Evolutionary conservation across 176 grass and related monocot genomes (phyloP), one percentile per base, ranked within the genome.

Genomic region (Dactylis glomerata): DNA sequence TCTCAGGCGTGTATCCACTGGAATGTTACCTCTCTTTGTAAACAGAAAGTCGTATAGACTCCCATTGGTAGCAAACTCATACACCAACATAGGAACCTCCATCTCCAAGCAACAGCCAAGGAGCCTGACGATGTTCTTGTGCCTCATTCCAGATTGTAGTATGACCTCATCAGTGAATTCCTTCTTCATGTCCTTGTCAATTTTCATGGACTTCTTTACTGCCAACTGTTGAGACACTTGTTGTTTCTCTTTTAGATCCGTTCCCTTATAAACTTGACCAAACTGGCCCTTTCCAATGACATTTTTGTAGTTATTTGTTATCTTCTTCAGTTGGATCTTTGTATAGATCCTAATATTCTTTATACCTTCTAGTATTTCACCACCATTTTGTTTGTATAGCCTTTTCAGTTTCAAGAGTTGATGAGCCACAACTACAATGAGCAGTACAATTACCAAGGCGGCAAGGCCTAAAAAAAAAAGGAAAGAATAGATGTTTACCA

Each of bases 61-160:
- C 13, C 70, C 70, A 30, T 24, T 87, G n/a, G 56, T 3, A 14
- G 77, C 52, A 10, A 82, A 82, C 68, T 87, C 85, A 3, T 82
- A 82, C 40, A 87, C 78, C 55, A 87, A 20, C n/a, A 87, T 11
- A 1, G 85, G 85, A 14, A 47, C 32, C 46, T 82, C 69, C 13
- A 72, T n/a, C 56, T 86, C 65, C 3, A 86, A 32, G 23, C 84
- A 86, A n/a, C 33, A 68, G 2, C 34, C 65, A 16, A 68, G 3
- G 19, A 68, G 34, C 33, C 65, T 68, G 19, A 68, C 65, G 9
- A 68, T 40, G 36, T 50, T 81, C 33, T 77, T 63, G 63, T 86
- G 84, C 27, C 71, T 86, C 17, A 86, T 49, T 16, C 74, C 27
- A 40, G 78, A 87, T 36, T 82, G 78, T 40, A 87, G 82, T 42